These are phyloP conservation scores for Penicillium fuscoglaucum DNA, from an alignment of 2,329 filamentous ascomycete genomes.

Conservation along the genomic window DNA sequence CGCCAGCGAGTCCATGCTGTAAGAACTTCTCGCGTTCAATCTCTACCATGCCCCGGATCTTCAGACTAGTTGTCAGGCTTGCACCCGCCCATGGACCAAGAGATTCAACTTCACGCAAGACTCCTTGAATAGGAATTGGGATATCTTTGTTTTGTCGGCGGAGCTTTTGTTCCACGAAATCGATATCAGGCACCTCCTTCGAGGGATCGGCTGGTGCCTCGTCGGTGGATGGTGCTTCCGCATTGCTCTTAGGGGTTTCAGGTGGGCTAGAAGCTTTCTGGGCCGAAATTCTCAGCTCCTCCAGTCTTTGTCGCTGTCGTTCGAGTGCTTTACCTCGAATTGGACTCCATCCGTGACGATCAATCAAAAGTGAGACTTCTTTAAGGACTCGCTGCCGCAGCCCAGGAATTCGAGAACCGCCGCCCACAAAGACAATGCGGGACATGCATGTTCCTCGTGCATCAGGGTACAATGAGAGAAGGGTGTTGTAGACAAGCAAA, in stretches of 20 bases:
- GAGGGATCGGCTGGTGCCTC: slow-evolving; percentile 17
- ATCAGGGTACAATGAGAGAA: slow-evolving; percentile 77
- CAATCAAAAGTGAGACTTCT: slow-evolving; percentile 69
- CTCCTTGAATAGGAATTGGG: slow-evolving; percentile 38
- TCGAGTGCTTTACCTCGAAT: slow-evolving; percentile 69
- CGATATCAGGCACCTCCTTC: slow-evolving; percentile 46
- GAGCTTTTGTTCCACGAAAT: slow-evolving; percentile 46
- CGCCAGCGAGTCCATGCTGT: slow-evolving; percentile 49
- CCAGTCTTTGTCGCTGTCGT: slow-evolving; percentile 48
- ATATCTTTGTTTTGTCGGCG: slow-evolving; percentile 39
- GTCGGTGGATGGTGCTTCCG: slow-evolving; percentile 9
- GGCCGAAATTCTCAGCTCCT: slow-evolving; percentile 30
- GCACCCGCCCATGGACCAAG: slow-evolving; percentile 66
- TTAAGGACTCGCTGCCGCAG: slow-evolving; percentile 74
- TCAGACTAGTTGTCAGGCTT: slow-evolving; percentile 60
- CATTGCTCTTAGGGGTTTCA: slow-evolving; percentile 2
- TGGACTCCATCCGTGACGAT: slow-evolving; percentile 72
- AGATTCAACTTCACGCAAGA: slow-evolving; percentile 58
- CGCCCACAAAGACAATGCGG: slow-evolving; percentile 82
- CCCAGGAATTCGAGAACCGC: slow-evolving; percentile 75
- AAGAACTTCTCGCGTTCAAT: slow-evolving; percentile 65
- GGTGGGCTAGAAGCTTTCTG: not conserved
- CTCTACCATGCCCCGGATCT: slow-evolving; percentile 62
- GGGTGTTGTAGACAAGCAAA: slow-evolving; percentile 70
- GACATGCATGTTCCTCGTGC: slow-evolving; percentile 83